Evolutionary conservation across 2,329 filamentous ascomycete genomes (phyloP).

Genomic region (Trichoderma gracile): DNA sequence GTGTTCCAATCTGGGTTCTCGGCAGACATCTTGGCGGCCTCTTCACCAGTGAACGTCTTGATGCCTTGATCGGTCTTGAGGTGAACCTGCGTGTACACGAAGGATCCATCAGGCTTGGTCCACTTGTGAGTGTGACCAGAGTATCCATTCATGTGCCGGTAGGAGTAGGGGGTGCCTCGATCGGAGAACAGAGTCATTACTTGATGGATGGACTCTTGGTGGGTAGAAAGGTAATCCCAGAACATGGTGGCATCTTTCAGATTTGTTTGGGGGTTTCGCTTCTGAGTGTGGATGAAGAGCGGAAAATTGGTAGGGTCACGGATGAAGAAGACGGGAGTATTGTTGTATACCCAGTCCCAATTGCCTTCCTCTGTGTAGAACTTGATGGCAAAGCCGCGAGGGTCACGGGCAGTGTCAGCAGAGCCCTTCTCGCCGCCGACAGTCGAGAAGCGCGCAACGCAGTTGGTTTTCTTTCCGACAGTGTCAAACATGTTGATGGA

Average conservation of each 20-base stretch:
- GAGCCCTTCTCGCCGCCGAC: slow-evolving; percentile 69
- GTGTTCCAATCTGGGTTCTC: slow-evolving; percentile 64
- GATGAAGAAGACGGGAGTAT: slow-evolving; percentile 76
- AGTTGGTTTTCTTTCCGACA: slow-evolving; percentile 55
- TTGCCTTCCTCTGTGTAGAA: slow-evolving; percentile 68
- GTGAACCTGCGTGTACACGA: slow-evolving; percentile 67
- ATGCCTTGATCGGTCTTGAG: slow-evolving; percentile 63
- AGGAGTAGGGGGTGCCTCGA: slow-evolving; percentile 64
- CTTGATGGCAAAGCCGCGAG: slow-evolving; percentile 64
- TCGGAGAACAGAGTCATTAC: slow-evolving; percentile 68
- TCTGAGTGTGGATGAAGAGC: slow-evolving; percentile 75
- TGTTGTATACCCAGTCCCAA: slow-evolving; percentile 75
- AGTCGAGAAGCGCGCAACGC: slow-evolving; percentile 69
- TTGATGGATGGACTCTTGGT: slow-evolving; percentile 64
- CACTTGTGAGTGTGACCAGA: slow-evolving; percentile 68
- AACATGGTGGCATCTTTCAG: slow-evolving; percentile 67
- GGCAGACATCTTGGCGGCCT: slow-evolving; percentile 54
- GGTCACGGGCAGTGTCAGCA: slow-evolving; percentile 67
- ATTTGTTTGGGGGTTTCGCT: slow-evolving; percentile 72
- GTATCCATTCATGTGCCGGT: slow-evolving; percentile 68
- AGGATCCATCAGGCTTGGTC: slow-evolving; percentile 64
- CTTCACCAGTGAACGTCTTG: slow-evolving; percentile 59
- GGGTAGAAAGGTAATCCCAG: slow-evolving; percentile 50
- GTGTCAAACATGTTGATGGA: slow-evolving; percentile 54
- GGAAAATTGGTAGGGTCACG: slow-evolving; percentile 75